Base-by-base conservation (phyloP, 1,139 yeast genomes). In the Geotrichum citri-aurantii region DNA sequence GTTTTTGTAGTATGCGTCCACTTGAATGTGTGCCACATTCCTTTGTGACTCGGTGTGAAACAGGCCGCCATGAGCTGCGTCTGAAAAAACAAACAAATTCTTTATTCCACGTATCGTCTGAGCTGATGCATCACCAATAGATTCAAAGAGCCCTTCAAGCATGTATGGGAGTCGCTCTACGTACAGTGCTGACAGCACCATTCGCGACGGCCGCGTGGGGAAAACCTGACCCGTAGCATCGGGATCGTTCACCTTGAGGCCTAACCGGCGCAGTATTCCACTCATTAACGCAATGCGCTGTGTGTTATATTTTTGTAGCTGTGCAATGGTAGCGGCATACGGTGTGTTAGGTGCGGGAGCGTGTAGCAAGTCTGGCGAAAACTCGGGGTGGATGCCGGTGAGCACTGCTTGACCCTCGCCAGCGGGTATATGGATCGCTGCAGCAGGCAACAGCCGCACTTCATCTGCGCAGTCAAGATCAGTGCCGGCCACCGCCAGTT, bases 341-440 rank as follows among this genome's bases (percentile, higher is more conserved):
- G 48, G 54, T 14, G 19, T 37, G 11, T 40, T 50, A 4, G 54
- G 54, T 2, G 44, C 23, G 26, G 54, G 48, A 7, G 21, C 21
- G 3, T 31, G 54, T 19, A 50, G 48, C 23, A 83, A 65, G 14
- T 76, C 75, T 0, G 91, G 85, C 0, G 84, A 77, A 67, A 85
- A 90, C 71, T 93, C 99, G 0, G 97, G 96, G 71, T 95, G 99
- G 0, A 91, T 80, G 0, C 98, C 98, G 2, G 87, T 78, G 17
- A 93, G 77, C 1, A 93, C 71, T 0, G 86, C 97, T 46, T 75
- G 77, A 1, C 99, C 99, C 52, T 79, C 76, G 0, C 97, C 97
- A 1, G 84, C 81, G 17, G 77, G 75, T 65, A 90, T 81, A 60
- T 81, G 75, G 1, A 93, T 81, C 0, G 83, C 87, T 0, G 95